Conservation (phyloP, 139 green algal genomes). For the Ostreobium quekettii region DNA sequence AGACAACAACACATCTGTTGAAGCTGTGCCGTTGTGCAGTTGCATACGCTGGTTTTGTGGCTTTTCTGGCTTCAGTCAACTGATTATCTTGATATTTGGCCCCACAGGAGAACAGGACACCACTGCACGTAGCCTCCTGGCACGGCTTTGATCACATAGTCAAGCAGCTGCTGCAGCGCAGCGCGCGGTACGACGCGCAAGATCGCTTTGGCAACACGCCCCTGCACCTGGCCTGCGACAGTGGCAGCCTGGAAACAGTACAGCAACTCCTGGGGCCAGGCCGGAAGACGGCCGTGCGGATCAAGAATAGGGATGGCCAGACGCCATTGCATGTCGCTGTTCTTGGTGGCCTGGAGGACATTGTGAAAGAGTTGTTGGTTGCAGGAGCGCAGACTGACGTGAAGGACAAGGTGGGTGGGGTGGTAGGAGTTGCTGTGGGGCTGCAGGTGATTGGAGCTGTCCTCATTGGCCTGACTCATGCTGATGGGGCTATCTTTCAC, state of each 20-base stretch:
- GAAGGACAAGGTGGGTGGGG: constrained; percentile 17
- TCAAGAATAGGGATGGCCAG: constrained; percentile 15
- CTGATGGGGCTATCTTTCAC: no score
- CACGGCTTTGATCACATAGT: constrained; percentile 10
- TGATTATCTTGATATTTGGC: no score
- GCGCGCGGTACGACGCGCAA: constrained; percentile 1
- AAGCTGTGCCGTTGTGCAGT: no score
- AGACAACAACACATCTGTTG: no score
- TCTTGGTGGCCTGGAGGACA: not conserved
- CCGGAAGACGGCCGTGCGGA: not conserved
- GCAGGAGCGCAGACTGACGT: constrained; percentile 5
- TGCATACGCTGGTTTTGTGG: no score
- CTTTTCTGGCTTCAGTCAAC: no score
- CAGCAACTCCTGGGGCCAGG: not conserved
- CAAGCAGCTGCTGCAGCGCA: not conserved
- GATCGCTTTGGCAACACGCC: constrained; percentile 17
- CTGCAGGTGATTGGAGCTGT: no score
- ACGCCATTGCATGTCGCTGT: constrained; percentile 16
- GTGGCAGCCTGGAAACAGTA: constrained; percentile 1
- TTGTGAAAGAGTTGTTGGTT: constrained; percentile 4
- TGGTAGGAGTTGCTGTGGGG: no score
- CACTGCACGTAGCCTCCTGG: constrained; percentile 2
- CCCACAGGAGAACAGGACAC: constrained; percentile 14
- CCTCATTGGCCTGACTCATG: no score
- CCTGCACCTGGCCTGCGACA: constrained; percentile 17